Conservation (phyloP, 2,329 filamentous ascomycete genomes). For the Cercospora citrullina region DNA sequence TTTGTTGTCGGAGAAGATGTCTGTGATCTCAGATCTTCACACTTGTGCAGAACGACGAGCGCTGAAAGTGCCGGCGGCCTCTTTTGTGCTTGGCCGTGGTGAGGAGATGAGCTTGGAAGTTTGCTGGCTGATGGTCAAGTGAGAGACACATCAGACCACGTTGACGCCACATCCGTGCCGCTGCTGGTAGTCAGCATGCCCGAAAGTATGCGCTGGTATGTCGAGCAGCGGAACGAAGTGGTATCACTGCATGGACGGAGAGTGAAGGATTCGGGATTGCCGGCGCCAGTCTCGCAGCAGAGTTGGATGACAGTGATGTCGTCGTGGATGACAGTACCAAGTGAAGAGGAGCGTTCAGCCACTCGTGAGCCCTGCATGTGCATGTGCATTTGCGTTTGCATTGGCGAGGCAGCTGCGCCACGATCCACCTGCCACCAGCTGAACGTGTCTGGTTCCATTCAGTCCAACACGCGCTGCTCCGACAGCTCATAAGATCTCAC, state of each 20-base stretch:
- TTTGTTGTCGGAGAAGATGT: not conserved
- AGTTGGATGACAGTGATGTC: not conserved
- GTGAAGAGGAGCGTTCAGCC: not conserved
- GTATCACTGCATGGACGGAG: not conserved
- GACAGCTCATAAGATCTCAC: not conserved
- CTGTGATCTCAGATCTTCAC: not conserved
- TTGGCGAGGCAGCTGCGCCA: not conserved
- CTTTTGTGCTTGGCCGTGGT: not conserved
- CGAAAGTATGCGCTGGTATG: not conserved
- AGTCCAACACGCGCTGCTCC: not conserved
- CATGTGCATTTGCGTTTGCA: not conserved
- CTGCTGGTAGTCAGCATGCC: not conserved
- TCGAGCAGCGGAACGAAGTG: not conserved
- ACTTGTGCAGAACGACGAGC: not conserved
- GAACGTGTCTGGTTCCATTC: not conserved
- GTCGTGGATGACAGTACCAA: not conserved
- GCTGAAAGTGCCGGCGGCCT: not conserved
- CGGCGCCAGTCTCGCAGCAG: not conserved
- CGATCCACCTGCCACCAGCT: not conserved
- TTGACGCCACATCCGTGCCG: not conserved
- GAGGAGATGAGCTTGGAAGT: not conserved
- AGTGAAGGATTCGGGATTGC: not conserved
- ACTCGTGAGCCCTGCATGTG: not conserved
- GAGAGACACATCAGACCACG: not conserved
- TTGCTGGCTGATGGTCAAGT: not conserved